phyloP scores from a whole-genome alignment of 169 alveolate genomes.

The Plasmodium knowlesi region DNA sequence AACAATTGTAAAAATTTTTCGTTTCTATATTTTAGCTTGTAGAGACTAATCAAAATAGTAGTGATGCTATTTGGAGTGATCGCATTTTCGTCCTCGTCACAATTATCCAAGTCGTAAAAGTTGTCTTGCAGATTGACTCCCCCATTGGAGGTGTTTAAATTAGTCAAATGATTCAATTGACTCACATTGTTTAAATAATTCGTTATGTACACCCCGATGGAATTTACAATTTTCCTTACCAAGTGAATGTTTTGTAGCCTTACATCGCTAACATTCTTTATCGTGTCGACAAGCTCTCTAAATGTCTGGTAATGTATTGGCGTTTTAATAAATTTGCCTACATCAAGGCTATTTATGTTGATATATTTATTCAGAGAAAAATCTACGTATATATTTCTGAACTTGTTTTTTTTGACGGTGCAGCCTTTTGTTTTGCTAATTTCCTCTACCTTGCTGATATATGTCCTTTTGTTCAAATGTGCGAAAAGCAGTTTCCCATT shows the following conservation, averaged over 20 bases:
- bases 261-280: conserved; percentile 53
- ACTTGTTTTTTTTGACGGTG: neutral
- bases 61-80: conserved; percentile 10
- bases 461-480: conserved; percentile 17
- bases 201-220: conserved; percentile 43
- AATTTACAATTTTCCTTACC: conserved; percentile 41
- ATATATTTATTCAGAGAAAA: conserved; percentile 60
- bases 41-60: conserved; percentile 34
- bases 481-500: neutral
- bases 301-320: conserved; percentile 63
- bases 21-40: conserved; percentile 53
- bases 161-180: neutral
- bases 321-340: conserved; percentile 26
- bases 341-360: conserved; percentile 56
- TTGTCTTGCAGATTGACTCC: neutral
- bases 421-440: conserved; percentile 10
- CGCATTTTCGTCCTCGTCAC: conserved; percentile 26
- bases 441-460: conserved; percentile 27
- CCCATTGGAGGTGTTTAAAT: neutral
- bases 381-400: conserved; percentile 50
- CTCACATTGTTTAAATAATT: conserved; percentile 39
- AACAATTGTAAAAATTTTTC: conserved; percentile 29
- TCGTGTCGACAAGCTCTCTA: conserved; percentile 47
- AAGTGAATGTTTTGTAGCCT: conserved; percentile 65
- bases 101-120: neutral